A percentile compares a stretch with the other conserved stretches of the same genome.
These are phyloP conservation scores for Verticillium tricorpus DNA, from an alignment of 2,329 filamentous ascomycete species.

Conservation along the genomic window DNA sequence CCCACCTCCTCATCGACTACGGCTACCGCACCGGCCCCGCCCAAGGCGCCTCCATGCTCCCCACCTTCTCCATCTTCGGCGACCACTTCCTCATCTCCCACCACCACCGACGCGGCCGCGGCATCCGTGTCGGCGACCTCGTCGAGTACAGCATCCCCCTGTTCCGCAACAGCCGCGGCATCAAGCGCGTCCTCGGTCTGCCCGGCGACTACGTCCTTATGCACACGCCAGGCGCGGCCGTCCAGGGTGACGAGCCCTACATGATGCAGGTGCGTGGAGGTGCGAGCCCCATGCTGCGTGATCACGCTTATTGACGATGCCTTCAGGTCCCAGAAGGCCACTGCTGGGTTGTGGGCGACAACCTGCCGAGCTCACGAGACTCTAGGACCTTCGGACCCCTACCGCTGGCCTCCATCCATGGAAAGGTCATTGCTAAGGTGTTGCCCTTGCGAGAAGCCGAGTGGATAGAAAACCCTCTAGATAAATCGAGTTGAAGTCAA, in stretches of 20 bases:
- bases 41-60: slow-evolving; percentile 81
- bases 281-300: too few relatives aligned
- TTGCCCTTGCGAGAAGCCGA: slow-evolving; percentile 46
- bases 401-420: slow-evolving; percentile 76
- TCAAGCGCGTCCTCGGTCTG: slow-evolving; percentile 78
- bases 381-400: slow-evolving; percentile 83
- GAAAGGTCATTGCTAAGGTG: slow-evolving; percentile 70
- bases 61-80: slow-evolving; percentile 66
- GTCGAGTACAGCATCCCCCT: slow-evolving; percentile 75
- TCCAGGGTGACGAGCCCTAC: slow-evolving; percentile 27
- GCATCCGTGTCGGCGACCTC: slow-evolving; percentile 72
- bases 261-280: slow-evolving; percentile 62
- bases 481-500: neutral
- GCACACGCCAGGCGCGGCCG: slow-evolving; percentile 50
- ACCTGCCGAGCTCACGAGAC: slow-evolving; percentile 77
- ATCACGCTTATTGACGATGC: too few relatives aligned
- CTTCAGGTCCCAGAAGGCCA: slow-evolving; percentile 80
- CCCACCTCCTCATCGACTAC: slow-evolving; percentile 55
- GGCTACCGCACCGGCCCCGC: slow-evolving; percentile 55
- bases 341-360: slow-evolving; percentile 88
- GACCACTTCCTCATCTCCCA: slow-evolving; percentile 68
- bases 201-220: slow-evolving; percentile 71
- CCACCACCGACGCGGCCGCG: slow-evolving; percentile 63
- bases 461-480: slow-evolving; percentile 34
- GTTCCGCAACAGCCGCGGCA: slow-evolving; percentile 51